Conservation (phyloP, 176 grass and related monocot genomes). For the Carex pumila region DNA sequence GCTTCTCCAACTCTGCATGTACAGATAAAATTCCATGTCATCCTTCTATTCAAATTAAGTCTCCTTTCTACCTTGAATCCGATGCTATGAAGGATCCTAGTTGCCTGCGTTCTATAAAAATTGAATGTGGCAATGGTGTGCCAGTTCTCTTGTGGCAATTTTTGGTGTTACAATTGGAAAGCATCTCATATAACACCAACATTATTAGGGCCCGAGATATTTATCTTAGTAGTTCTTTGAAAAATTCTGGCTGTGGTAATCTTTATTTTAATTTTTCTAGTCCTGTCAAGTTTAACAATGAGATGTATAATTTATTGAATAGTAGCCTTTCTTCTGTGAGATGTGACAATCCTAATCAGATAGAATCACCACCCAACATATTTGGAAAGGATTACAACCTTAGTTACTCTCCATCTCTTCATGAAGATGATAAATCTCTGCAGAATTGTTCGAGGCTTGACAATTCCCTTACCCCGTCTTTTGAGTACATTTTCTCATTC, state of each 20-base stretch:
- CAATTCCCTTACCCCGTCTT: background rate
- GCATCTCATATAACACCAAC: background rate
- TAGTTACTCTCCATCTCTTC: background rate
- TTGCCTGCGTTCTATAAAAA: background rate
- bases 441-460: background rate
- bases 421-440: background rate
- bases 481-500: constrained; percentile 9
- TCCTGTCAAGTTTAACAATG: background rate
- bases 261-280: background rate
- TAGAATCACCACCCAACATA: background rate
- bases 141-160: background rate
- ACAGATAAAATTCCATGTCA: constrained; percentile 7
- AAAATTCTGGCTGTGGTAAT: background rate
- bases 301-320: background rate
- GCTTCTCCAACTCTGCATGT: background rate
- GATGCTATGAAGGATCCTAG: background rate
- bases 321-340: background rate
- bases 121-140: background rate
- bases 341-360: background rate
- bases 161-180: background rate
- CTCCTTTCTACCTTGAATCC: background rate
- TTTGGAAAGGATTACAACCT: background rate
- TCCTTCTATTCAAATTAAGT: background rate
- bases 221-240: background rate
- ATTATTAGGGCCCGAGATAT: background rate